These are phyloP conservation scores for Paecilomyces niveus DNA, from an alignment of 2,329 filamentous ascomycete species.

Conservation along the genomic window DNA sequence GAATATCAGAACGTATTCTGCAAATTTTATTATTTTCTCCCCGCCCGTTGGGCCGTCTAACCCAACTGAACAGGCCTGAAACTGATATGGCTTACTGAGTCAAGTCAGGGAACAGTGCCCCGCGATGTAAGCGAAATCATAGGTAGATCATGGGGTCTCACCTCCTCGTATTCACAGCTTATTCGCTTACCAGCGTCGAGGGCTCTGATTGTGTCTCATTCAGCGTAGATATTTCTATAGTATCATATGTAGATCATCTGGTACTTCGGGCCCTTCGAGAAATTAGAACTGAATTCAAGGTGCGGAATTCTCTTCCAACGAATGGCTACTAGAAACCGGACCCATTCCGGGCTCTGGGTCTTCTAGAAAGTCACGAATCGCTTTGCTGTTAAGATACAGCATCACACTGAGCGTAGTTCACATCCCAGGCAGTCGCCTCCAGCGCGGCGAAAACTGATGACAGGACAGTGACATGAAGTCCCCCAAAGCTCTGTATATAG, in stretches of 20 bases:
- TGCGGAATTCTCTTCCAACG: not conserved
- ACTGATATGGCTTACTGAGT: no score
- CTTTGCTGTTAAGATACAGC: not conserved
- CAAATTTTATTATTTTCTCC: not conserved
- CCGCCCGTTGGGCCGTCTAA: no score
- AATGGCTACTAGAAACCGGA: not conserved
- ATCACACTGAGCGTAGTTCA: not conserved
- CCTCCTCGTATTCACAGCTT: not conserved
- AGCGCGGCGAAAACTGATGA: not conserved
- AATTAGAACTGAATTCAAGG: not conserved
- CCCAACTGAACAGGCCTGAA: no score
- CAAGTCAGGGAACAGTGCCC: no score
- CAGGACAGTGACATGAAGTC: not conserved
- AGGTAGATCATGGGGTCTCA: no score
- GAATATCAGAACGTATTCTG: not conserved
- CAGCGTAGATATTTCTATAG: not conserved
- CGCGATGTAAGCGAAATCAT: no score
- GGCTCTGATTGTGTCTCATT: not conserved
- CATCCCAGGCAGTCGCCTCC: slow-evolving; percentile 3
- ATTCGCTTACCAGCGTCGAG: not conserved
- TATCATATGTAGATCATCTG: not conserved
- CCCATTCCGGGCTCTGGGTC: not conserved
- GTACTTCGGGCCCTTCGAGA: not conserved
- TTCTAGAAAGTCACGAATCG: not conserved
- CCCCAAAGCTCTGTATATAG: not conserved